Evolutionary conservation across 202 grass and related monocot species (phyloP).

Genomic region (Tripidium arundinaceum): DNA sequence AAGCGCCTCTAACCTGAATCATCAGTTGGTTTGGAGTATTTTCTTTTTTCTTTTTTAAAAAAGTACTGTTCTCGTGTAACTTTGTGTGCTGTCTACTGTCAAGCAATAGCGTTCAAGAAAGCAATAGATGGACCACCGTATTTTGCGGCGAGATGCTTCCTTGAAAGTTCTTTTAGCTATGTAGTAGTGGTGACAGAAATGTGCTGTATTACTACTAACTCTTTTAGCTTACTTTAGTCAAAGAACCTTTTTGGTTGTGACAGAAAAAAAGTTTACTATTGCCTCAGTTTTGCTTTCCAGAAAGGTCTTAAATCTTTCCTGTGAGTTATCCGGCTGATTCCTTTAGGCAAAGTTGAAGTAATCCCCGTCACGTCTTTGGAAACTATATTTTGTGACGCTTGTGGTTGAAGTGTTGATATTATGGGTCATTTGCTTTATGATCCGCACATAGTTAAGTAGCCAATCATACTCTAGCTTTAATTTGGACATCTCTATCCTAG

Average conservation of each 20-base stretch:
- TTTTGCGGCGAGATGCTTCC: constrained; percentile 8
- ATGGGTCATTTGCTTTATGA: background rate
- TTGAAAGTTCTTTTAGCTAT: constrained; percentile 9
- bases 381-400: background rate
- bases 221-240: constrained; percentile 11
- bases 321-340: background rate
- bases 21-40: background rate
- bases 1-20: background rate
- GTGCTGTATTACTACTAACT: background rate
- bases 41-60: too few relatives aligned
- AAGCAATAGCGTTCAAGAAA: background rate
- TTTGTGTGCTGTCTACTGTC: background rate
- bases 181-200: background rate
- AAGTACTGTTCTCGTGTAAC: background rate
- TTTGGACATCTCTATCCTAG: constrained; percentile 20
- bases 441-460: background rate
- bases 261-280: background rate
- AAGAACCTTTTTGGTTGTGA: background rate
- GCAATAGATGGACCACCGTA: background rate
- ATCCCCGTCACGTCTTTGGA: background rate
- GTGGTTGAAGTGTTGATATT: background rate
- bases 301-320: constrained; percentile 3
- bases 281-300: background rate
- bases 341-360: constrained; percentile 4
- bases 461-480: background rate